Percentiles rank a stretch among this genome's conserved stretches.
Evolutionary conservation across 495 filamentous ascomycete species (phyloP).

Genomic region (Geoglossum glabrum): DNA sequence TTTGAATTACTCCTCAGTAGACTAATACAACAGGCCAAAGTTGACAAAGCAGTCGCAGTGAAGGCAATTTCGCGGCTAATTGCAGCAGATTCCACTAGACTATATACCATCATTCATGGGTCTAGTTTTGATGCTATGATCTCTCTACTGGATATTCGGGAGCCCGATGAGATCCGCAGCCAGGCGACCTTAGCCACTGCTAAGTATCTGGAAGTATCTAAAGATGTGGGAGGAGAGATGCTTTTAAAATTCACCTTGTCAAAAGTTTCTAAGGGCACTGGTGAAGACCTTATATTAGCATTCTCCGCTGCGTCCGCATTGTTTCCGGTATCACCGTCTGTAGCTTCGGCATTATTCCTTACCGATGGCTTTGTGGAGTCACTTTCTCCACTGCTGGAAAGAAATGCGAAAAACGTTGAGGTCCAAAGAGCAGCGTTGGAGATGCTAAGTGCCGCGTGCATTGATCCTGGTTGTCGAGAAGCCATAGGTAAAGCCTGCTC

Average conservation of each 20-base stretch:
- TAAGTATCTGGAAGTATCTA: constrained; percentile 60
- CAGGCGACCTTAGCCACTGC: constrained; percentile 59
- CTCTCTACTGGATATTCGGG: constrained; percentile 54
- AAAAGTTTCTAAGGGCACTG: constrained; percentile 28
- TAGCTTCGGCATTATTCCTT: constrained; percentile 56
- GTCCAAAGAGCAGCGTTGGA: constrained; percentile 70
- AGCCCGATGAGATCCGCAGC: constrained; percentile 41
- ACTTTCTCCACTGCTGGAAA: constrained; percentile 48
- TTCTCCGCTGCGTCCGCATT: constrained; percentile 76
- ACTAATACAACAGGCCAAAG: constrained; percentile 39
- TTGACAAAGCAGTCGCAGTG: constrained; percentile 36
- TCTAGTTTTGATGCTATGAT: constrained; percentile 66
- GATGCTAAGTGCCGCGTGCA: constrained; percentile 76
- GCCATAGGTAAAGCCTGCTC: constrained; percentile 60
- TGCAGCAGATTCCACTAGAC: constrained; percentile 31
- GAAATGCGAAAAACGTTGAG: constrained; percentile 51
- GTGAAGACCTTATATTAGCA: constrained; percentile 45
- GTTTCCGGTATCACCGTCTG: constrained; percentile 61
- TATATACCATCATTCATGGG: constrained; percentile 50
- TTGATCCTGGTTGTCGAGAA: constrained; percentile 57
- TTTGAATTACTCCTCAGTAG: constrained; percentile 47
- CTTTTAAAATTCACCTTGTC: constrained; percentile 46
- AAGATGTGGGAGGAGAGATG: constrained; percentile 40
- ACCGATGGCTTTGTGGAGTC: constrained; percentile 59
- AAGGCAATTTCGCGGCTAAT: constrained; percentile 43